Base-by-base conservation (phyloP, 2,329 filamentous ascomycete species). In the Trematosphaeria pertusa region DNA sequence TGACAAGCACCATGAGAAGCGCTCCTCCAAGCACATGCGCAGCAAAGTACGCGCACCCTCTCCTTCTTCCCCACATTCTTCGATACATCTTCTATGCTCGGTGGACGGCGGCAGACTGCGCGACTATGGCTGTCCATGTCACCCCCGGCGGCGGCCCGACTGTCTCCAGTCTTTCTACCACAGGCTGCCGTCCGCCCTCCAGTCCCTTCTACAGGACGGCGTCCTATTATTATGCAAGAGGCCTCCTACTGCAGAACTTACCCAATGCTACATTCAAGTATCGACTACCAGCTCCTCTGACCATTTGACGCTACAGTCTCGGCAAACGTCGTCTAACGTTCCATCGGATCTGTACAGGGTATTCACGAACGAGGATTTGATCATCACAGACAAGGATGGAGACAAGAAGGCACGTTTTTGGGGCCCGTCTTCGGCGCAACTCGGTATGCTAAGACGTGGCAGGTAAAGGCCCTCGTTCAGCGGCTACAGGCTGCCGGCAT, bases 301-400 rank as follows among this genome's bases (percentile, higher is more conserved):
- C 64, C 28, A 47, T 50, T 12, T 56, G 10, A 52, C 48, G 19
- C 38, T 53, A 38, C 65, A 71, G 66, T 58, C 63, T 30, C 59
- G 48, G 28, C 36, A 57, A 6, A 46, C 55, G n/a, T 54, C 48
- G 4, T 38, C 51, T 11, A 21, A 33, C 18, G 53, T 59, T 15
- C 56, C 67, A 9, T 51, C 64, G 20, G 63, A 88, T 45, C 84
- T 88, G 55, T 81, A 83, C 57, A 79, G 79, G 26, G 76, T 90
- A 35, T 89, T 90, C 75, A 84, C 82, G 59, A 73, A 78, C 49
- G 83, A 87, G 46, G 77, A 79, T 9, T 40, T 61, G 3, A 59
- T 58, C 34, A 72, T 78, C 15, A 83, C 80, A 61, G 83, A 85
- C 41, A 83, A 80, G 58, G 83, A 85, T 52, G 77, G 80, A 34